A percentile compares a stretch with the other conserved stretches of the same genome.
Evolutionary conservation across 805 yeast genomes (phyloP).

Genomic region (Teunomyces barrocoloradensis): DNA sequence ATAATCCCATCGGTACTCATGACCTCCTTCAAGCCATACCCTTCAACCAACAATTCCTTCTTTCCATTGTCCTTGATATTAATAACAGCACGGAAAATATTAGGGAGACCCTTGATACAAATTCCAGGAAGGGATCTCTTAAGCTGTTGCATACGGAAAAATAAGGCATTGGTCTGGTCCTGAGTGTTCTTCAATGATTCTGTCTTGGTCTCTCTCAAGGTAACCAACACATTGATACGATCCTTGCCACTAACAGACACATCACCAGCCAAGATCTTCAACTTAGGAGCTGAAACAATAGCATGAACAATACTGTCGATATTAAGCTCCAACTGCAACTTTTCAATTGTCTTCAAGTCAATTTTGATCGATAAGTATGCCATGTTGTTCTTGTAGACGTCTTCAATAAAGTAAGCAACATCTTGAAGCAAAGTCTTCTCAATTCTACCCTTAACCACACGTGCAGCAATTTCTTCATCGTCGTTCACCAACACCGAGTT

Average conservation of each 20-base stretch:
- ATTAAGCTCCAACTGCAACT: conserved; percentile 82
- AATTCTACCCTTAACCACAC: conserved; percentile 96
- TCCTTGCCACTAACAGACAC: conserved; percentile 65
- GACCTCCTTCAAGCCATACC: conserved; percentile 92
- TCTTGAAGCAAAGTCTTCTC: conserved; percentile 89
- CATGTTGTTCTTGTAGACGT: conserved; percentile 78
- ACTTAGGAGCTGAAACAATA: conserved; percentile 78
- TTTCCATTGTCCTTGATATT: conserved; percentile 83
- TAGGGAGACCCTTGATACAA: conserved; percentile 90
- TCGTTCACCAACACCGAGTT: conserved; percentile 91
- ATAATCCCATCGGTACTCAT: conserved; percentile 97
- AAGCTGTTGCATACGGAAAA: conserved; percentile 85
- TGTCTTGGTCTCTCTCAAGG: conserved; percentile 34
- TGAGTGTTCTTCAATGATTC: conserved; percentile 31
- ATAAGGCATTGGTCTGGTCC: conserved; percentile 50
- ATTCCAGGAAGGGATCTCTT: conserved; percentile 82
- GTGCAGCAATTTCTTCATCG: conserved; percentile 94
- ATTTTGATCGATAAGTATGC: conserved; percentile 79
- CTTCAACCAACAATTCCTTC: conserved; percentile 93
- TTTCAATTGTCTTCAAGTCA: conserved; percentile 82
- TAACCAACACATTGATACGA: conserved; percentile 63
- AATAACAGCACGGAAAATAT: conserved; percentile 93
- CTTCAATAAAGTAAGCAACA: conserved; percentile 86
- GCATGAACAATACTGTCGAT: conserved; percentile 86
- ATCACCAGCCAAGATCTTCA: conserved; percentile 75